Evolutionary conservation across 768 basidiomycete species (phyloP).

Genomic region (Boletellus ananas): DNA sequence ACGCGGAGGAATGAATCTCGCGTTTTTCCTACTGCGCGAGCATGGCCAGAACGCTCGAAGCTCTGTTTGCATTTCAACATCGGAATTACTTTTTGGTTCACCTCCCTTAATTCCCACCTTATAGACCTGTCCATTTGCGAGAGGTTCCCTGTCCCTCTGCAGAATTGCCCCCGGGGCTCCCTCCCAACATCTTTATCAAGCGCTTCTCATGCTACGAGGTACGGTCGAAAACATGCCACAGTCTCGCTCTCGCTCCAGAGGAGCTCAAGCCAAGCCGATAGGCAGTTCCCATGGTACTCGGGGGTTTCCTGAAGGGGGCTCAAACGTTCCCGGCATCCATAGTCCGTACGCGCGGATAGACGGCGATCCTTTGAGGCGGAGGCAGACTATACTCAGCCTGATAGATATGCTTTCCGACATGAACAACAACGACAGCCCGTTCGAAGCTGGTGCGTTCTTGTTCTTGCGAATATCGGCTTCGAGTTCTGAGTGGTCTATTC

Average conservation of each 20-base stretch:
- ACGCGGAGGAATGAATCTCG: conserved; percentile 34
- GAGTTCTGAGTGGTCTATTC: background rate
- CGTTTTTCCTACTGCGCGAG: conserved; percentile 32
- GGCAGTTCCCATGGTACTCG: conserved; percentile 23
- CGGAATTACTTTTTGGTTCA: conserved; percentile 25
- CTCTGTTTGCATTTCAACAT: conserved; percentile 34
- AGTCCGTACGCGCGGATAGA: conserved; percentile 31
- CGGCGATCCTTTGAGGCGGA: conserved; percentile 33
- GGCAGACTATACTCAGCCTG: conserved; percentile 44
- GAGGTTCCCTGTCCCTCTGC: conserved; percentile 15
- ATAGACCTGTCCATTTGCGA: conserved; percentile 22
- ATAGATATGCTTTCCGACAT: conserved; percentile 46
- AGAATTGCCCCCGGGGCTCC: conserved; percentile 21
- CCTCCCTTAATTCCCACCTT: conserved; percentile 29
- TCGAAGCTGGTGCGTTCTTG: conserved; percentile 31
- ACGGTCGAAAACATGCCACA: conserved; percentile 26
- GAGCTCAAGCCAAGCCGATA: conserved; percentile 23
- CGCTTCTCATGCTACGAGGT: conserved; percentile 30
- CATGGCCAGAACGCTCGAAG: conserved; percentile 35
- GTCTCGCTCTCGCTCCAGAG: conserved; percentile 26
- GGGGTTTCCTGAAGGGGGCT: conserved; percentile 25
- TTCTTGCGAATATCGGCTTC: background rate
- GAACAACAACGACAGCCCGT: conserved; percentile 36
- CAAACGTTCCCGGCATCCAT: conserved; percentile 21
- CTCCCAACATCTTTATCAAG: conserved; percentile 22